phyloP scores from a whole-genome alignment of 352 stramenopile genomes.

The Halophytophthora polymorphica region DNA sequence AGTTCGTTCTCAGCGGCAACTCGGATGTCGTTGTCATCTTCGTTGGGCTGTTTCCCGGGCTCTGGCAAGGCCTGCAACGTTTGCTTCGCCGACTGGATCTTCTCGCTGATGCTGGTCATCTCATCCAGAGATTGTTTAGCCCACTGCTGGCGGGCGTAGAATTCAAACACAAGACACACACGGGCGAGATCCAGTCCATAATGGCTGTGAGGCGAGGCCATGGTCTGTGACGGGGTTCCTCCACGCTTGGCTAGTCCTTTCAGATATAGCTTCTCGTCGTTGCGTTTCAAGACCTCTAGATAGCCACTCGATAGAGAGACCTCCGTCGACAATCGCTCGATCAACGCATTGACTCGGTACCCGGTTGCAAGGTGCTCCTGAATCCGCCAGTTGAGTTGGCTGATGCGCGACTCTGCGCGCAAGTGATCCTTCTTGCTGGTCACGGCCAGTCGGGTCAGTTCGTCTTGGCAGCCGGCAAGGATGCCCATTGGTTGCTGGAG shows the following conservation, averaged over 20 bases:
- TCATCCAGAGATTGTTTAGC: conserved; percentile 17
- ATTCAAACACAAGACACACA: conserved; percentile 23
- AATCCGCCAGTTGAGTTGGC: conserved; percentile 31
- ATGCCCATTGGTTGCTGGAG: neutral
- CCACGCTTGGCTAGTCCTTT: too few relatives aligned
- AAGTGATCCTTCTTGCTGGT: conserved; percentile 20
- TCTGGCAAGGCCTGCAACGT: too few relatives aligned
- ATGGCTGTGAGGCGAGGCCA: conserved; percentile 7
- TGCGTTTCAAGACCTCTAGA: conserved; percentile 1
- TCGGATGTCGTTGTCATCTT: too few relatives aligned
- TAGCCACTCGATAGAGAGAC: conserved; percentile 18
- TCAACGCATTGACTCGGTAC: conserved; percentile 16
- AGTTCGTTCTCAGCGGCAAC: too few relatives aligned
- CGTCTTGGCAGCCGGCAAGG: neutral
- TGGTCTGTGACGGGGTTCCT: too few relatives aligned
- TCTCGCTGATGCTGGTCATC: conserved; percentile 25
- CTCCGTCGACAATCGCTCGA: conserved; percentile 7
- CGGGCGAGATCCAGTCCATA: conserved; percentile 7
- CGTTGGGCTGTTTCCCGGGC: too few relatives aligned
- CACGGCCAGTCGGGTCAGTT: conserved; percentile 7
- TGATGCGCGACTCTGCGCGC: conserved; percentile 17
- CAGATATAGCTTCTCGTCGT: too few relatives aligned
- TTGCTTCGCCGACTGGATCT: conserved; percentile 5
- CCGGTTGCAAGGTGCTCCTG: conserved; percentile 26
- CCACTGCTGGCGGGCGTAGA: conserved; percentile 28